Conservation (phyloP, 352 stramenopile genomes). For the Globisporangium cystogenes region DNA sequence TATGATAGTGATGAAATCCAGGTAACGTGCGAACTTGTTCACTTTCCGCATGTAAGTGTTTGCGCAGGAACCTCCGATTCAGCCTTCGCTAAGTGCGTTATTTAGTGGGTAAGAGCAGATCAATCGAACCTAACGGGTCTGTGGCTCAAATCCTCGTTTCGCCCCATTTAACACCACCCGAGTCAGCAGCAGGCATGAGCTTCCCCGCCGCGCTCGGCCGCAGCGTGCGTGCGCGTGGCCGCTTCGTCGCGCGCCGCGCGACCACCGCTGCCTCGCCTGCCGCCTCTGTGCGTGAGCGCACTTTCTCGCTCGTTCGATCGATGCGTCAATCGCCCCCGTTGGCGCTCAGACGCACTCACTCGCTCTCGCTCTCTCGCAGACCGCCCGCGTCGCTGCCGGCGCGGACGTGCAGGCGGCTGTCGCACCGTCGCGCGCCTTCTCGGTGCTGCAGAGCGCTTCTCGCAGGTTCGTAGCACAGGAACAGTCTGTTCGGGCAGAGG, state of each 20-base stretch:
- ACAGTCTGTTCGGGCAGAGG: not conserved
- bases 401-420: conserved; percentile 10
- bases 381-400: not conserved
- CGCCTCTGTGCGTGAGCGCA: conserved; percentile 1
- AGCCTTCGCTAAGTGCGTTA: no score
- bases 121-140: no score
- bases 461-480: conserved; percentile 5
- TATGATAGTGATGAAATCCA: not conserved
- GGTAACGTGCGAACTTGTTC: not conserved
- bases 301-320: not conserved
- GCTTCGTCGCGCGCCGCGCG: conserved; percentile 21
- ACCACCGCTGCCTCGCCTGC: conserved; percentile 2
- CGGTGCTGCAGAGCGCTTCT: conserved; percentile 17
- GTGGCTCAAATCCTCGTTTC: conserved; percentile 2
- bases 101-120: no score
- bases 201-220: conserved; percentile 43
- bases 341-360: not conserved
- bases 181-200: conserved; percentile 35
- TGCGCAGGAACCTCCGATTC: no score
- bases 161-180: conserved; percentile 6
- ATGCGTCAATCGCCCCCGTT: not conserved
- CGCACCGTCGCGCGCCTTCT: conserved; percentile 20
- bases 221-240: conserved; percentile 29
- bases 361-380: not conserved
- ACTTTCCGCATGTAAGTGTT: not conserved